A percentile compares a stretch with the other conserved stretches of the same genome.
phyloP scores from a whole-genome alignment of 306 rosid genomes.

The Acacia melanoxylon region DNA sequence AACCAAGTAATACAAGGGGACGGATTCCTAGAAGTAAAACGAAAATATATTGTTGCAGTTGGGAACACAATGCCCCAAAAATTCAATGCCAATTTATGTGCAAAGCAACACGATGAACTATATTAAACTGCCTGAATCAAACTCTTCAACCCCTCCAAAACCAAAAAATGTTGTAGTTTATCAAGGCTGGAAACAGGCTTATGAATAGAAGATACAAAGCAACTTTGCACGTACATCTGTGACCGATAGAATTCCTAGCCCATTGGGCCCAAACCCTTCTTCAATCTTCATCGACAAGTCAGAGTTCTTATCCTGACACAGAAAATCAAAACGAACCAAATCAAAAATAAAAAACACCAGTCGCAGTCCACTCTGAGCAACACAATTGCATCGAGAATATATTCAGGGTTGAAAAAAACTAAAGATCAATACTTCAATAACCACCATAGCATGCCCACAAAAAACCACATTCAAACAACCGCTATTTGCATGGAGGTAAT shows the following conservation, averaged over 20 bases:
- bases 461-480: neutral
- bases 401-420: neutral
- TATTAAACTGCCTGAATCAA: neutral
- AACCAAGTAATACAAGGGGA: neutral
- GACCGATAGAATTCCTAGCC: conserved; percentile 74
- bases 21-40: neutral
- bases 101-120: neutral
- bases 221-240: conserved; percentile 56
- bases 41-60: neutral
- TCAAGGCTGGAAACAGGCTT: neutral
- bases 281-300: conserved; percentile 81
- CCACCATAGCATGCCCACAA: neutral
- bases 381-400: neutral
- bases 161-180: neutral
- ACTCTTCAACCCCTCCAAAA: conserved; percentile 6
- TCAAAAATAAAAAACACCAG: neutral
- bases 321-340: conserved; percentile 14
- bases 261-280: conserved; percentile 81
- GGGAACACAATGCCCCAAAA: neutral
- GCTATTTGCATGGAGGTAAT: neutral
- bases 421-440: conserved; percentile 10
- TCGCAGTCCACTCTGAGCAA: neutral
- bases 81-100: neutral
- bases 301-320: conserved; percentile 56
- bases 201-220: conserved; percentile 1